A percentile compares a stretch with the other conserved stretches of the same genome.
Evolutionary conservation across 139 green algal species (phyloP).

Genomic region (Coelastrella sp.): DNA sequence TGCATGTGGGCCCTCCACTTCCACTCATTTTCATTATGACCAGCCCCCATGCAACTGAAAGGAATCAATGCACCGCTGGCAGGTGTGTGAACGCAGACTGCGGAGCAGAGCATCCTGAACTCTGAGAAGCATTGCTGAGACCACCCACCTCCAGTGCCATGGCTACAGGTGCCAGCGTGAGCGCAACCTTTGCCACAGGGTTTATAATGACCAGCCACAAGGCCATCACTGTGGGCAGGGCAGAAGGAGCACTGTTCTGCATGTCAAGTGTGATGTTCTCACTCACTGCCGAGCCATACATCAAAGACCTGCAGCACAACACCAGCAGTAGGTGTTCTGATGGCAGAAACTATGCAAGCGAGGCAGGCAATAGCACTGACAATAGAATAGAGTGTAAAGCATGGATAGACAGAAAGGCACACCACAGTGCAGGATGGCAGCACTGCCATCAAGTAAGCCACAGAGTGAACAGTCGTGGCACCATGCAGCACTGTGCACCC

Average conservation of each 20-base stretch:
- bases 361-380: too few relatives aligned
- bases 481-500: too few relatives aligned
- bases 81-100: neutral
- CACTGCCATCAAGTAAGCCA: too few relatives aligned
- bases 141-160: constrained; percentile 50
- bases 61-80: neutral
- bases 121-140: too few relatives aligned
- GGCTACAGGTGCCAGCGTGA: constrained; percentile 48
- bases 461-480: too few relatives aligned
- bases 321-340: neutral
- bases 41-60: neutral
- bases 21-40: too few relatives aligned
- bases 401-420: too few relatives aligned
- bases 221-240: constrained; percentile 24
- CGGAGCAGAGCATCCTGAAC: too few relatives aligned
- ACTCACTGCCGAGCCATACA: constrained; percentile 43
- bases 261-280: constrained; percentile 50
- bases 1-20: too few relatives aligned
- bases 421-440: too few relatives aligned
- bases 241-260: neutral
- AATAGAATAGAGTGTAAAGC: too few relatives aligned
- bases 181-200: constrained; percentile 50
- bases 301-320: constrained; percentile 24
- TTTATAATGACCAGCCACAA: constrained; percentile 53
- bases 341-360: neutral